phyloP scores from a whole-genome alignment of 225 moss, liverwort and hornwort species.

The Rhytidiadelphus loreus region DNA sequence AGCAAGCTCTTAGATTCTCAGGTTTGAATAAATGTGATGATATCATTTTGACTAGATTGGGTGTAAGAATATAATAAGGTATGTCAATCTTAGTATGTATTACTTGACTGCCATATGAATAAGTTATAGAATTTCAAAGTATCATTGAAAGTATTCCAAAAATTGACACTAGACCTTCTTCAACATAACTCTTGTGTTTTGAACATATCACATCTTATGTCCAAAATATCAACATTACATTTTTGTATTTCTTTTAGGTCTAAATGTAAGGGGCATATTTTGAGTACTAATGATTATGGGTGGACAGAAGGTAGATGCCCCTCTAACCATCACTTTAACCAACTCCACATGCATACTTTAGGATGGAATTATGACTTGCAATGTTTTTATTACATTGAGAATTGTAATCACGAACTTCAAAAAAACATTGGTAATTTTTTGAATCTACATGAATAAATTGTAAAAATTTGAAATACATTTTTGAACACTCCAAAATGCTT shows the following conservation, averaged over 20 bases:
- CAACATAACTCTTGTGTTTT: background rate
- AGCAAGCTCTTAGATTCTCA: background rate
- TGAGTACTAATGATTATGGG: rapidly evolving
- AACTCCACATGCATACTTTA: background rate
- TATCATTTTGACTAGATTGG: too few species aligned
- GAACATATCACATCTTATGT: background rate
- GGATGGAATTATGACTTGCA: background rate
- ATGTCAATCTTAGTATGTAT: too few species aligned
- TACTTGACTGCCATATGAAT: background rate
- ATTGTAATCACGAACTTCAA: too few species aligned
- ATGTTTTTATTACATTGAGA: background rate
- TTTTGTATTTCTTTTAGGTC: background rate
- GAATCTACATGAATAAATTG: too few species aligned
- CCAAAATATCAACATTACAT: background rate
- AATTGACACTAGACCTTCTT: background rate
- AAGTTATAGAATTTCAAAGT: background rate
- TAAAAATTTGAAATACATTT: too few species aligned
- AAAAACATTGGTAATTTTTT: too few species aligned
- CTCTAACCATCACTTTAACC: background rate
- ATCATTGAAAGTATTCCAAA: background rate
- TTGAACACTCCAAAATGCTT: too few species aligned
- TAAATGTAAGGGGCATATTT: background rate
- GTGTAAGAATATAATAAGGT: too few species aligned
- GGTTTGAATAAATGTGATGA: rapidly evolving
- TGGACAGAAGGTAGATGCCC: background rate